Evolutionary conservation across 139 green algal species (phyloP), one percentile per base, ranked within the genome.

Genomic region (Chlorella sorokiniana): DNA sequence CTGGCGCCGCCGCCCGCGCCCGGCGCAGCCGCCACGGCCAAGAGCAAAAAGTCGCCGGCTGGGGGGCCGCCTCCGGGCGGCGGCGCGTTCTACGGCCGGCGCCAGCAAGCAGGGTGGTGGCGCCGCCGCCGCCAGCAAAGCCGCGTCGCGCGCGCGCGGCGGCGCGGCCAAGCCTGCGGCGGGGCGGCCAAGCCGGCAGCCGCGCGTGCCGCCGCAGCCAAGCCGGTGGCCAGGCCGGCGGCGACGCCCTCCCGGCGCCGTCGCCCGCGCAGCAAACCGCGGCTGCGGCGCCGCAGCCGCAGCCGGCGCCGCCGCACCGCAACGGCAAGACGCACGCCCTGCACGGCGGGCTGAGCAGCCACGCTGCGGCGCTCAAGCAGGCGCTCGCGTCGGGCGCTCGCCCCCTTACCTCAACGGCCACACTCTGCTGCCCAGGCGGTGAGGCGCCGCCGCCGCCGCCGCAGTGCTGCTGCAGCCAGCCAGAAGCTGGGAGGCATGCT

Each of bases 291-390:
- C 1, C 37, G 35, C 35, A 31, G 41, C 70, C 68, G 72, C 51
- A 67, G 37, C 72, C 48, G 0, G 51, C 52, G n/a, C n/a, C n/a
- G n/a, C n/a, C n/a, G n/a, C n/a, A n/a, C 6, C 33, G 51, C 20
- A 79, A 68, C 23, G 72, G 51, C 52, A 79, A 79, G 72, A 79
- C 72, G 0, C 72, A 79, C 51, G 51, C 72, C 10, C 72, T 51
- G 51, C 72, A 41, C 0, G 68, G 68, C 27, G 72, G 72, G 22
- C 52, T 79, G 35, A 68, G 51, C 22, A 79, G 72, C 52, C 72
- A 79, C 25, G 72, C 72, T 14, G 72, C 72, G 37, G 72, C 72
- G 11, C 35, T 79, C 18, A 79, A 79, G 73, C 73, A 79, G 73
- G 73, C 38, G 37, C 73, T 79, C 6, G 73, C 73, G 16, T 52